Evolutionary conservation across 1,284 basidiomycete genomes (phyloP), one percentile per base, ranked within the genome.

Genomic region (Inonotus obliquus): DNA sequence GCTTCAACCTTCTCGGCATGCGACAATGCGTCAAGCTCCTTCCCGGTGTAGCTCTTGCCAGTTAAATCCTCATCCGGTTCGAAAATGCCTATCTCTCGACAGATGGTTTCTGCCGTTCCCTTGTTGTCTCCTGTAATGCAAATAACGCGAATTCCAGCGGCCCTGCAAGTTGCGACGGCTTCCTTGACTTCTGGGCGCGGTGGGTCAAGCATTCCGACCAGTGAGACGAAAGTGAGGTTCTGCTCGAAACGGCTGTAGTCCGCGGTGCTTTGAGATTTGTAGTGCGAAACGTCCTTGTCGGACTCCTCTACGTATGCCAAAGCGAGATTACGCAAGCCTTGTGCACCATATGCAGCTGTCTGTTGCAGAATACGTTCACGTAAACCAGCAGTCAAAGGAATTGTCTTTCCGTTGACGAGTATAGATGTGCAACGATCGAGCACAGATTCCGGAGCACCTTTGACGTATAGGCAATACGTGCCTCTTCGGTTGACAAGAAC

Each of bases 51-150:
- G 68, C 92, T 94, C 81, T 96, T 96, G 59, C 92, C 92, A 13
- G 83, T 86, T 72, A 94, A 76, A 73, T 95, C 90, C 75, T 94
- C 94, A 68, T 90, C 70, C 63, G 84, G 81, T 54, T 79, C 86
- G 70, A 98, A 97, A 66, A 99, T 92, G 19, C 97, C 96, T 73
- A 99, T 96, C 73, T 95, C 88, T 62, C 94, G 82, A 74, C 95
- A 98, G 71, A 99, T 98, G 23, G 95, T 93, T 79, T 98, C 96
- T 55, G 96, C 97, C 23, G 97, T 99, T 67, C 89, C 89, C 80
- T 97, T 96, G 79, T 98, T 98, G 77, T 99, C 97, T 44, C 97
- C 97, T 1, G 97, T 99, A 73, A 99, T 98, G 69, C 97, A 96
- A 66, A 99, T 89, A 47, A 98, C 94, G 48, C 95, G 85, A 68